phyloP scores from a whole-genome alignment of 2,329 filamentous ascomycete genomes.

The Cercospora brassicicola region DNA sequence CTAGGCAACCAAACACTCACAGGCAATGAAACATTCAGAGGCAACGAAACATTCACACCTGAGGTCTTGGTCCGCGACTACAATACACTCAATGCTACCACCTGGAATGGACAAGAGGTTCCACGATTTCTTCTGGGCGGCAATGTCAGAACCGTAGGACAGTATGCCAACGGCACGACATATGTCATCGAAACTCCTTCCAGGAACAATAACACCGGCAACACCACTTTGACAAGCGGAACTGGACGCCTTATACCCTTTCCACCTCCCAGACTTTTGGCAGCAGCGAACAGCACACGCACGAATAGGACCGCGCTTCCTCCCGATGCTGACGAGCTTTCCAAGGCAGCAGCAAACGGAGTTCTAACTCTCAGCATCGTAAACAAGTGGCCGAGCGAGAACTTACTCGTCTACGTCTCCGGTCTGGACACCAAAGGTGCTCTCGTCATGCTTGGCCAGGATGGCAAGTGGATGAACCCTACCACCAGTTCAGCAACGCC shows the following conservation, averaged over 20 bases:
- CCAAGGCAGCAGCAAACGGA: conserved; percentile 9
- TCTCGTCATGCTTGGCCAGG: conserved; percentile 46
- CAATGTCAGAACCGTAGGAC: neutral
- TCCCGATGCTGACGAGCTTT: neutral
- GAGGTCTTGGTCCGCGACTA: conserved; percentile 20
- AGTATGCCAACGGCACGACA: neutral
- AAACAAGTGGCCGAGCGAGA: conserved; percentile 45
- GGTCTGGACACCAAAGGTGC: conserved; percentile 44
- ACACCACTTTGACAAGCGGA: neutral
- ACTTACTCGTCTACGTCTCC: conserved; percentile 48
- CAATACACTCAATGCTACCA: conserved; percentile 28
- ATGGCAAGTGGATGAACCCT: conserved; percentile 48
- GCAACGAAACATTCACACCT: neutral
- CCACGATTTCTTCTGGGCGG: neutral
- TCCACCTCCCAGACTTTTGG: neutral
- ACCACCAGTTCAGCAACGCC: conserved; percentile 41
- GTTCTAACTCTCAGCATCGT: conserved; percentile 37
- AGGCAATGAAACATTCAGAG: neutral
- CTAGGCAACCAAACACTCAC: neutral
- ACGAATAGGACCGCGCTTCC: neutral
- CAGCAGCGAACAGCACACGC: neutral
- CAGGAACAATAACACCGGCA: neutral
- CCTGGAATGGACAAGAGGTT: conserved; percentile 13
- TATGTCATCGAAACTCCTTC: neutral
- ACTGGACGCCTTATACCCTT: conserved; percentile 5